These are phyloP conservation scores for Cryphonectria carpinicola DNA, from an alignment of 2,329 filamentous ascomycete species.

Conservation along the genomic window DNA sequence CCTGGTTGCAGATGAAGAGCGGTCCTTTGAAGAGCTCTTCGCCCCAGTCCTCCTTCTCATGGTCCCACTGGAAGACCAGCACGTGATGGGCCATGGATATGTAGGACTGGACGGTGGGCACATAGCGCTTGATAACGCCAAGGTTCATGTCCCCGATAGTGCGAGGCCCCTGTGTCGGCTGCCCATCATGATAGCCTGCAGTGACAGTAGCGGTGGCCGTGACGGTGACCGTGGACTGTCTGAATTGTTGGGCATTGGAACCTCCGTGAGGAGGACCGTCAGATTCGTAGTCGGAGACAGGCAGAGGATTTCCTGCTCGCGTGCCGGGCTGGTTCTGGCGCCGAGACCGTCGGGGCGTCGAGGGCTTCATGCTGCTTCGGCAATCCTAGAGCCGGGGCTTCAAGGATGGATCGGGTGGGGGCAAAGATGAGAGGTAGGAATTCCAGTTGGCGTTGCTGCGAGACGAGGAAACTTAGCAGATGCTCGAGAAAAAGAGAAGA, in stretches of 20 bases:
- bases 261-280: constrained; percentile 42
- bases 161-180: constrained; percentile 54
- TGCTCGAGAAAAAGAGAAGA: neutral
- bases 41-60: constrained; percentile 72
- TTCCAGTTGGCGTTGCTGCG: neutral
- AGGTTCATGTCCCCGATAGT: constrained; percentile 88
- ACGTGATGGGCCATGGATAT: constrained; percentile 82
- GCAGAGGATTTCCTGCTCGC: constrained; percentile 44
- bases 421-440: neutral
- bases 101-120: constrained; percentile 73
- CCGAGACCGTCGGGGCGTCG: constrained; percentile 43
- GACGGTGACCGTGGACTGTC: constrained; percentile 35
- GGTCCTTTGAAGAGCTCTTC: constrained; percentile 86
- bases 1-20: constrained; percentile 79
- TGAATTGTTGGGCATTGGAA: constrained; percentile 48
- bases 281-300: constrained; percentile 67
- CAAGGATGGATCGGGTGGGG: neutral
- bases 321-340: constrained; percentile 35
- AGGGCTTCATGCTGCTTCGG: constrained; percentile 46
- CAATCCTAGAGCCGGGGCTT: too few species aligned
- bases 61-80: constrained; percentile 80
- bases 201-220: constrained; percentile 40
- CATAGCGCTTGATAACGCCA: constrained; percentile 79
- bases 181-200: constrained; percentile 70
- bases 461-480: neutral